These are phyloP conservation scores for Metschnikowia anglica DNA, from an alignment of 805 yeast species.

Conservation along the genomic window DNA sequence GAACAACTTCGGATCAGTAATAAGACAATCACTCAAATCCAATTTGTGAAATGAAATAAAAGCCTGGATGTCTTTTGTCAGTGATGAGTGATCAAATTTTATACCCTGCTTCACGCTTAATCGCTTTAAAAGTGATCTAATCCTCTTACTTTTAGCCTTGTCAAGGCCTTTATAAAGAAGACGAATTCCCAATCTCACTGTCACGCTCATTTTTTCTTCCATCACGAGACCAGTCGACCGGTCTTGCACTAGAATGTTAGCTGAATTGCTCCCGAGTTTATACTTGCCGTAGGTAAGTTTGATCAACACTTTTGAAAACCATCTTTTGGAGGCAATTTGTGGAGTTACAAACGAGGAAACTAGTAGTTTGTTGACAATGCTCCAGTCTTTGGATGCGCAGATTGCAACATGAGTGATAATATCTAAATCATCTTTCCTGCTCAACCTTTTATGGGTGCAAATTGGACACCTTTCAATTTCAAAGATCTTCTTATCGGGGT, in stretches of 20 bases:
- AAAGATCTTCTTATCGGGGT: constrained; percentile 45
- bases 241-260: constrained; percentile 92
- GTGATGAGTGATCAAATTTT: constrained; percentile 72
- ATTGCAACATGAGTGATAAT: constrained; percentile 84
- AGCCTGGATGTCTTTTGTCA: constrained; percentile 65
- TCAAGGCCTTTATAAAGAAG: constrained; percentile 75
- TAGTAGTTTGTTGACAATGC: constrained; percentile 60
- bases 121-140: constrained; percentile 59
- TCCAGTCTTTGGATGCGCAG: constrained; percentile 79
- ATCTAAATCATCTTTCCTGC: constrained; percentile 57
- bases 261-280: constrained; percentile 79
- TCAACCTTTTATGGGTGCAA: constrained; percentile 62
- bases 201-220: constrained; percentile 90
- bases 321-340: constrained; percentile 77
- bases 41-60: constrained; percentile 83
- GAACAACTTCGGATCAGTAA: constrained; percentile 48
- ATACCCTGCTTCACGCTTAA: constrained; percentile 78
- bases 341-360: constrained; percentile 74
- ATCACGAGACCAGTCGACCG: constrained; percentile 82
- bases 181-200: constrained; percentile 84
- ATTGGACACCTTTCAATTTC: constrained; percentile 75
- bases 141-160: constrained; percentile 56
- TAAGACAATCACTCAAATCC: constrained; percentile 66
- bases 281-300: constrained; percentile 88
- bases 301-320: constrained; percentile 82